A percentile compares a stretch with the other conserved stretches of the same genome.
These are phyloP conservation scores for Erythrobasidium hasegawianum DNA, from an alignment of 1,284 basidiomycete species.

Conservation along the genomic window DNA sequence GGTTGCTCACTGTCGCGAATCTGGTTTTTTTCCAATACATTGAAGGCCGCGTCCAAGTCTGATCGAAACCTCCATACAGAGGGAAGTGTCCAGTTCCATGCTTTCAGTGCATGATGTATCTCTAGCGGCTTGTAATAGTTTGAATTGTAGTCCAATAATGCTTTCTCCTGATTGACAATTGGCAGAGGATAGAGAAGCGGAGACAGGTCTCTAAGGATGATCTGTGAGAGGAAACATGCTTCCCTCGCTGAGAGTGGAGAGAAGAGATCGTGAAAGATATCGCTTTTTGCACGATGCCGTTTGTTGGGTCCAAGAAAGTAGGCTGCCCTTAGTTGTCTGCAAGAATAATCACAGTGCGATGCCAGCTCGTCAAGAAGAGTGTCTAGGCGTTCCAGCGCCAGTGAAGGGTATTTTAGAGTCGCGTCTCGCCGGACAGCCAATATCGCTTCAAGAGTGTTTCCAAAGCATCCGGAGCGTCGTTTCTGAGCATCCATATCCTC, in stretches of 20 bases:
- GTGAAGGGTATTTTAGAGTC: slow-evolving; percentile 49
- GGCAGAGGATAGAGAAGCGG: slow-evolving; percentile 68
- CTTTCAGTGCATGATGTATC: slow-evolving; percentile 62
- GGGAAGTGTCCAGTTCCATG: slow-evolving; percentile 67
- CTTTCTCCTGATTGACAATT: slow-evolving; percentile 46
- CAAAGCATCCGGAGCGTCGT: slow-evolving; percentile 55
- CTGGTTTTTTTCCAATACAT: slow-evolving; percentile 53
- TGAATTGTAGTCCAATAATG: slow-evolving; percentile 59
- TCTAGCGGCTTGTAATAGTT: slow-evolving; percentile 59
- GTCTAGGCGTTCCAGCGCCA: slow-evolving; percentile 56
- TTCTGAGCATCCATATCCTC: slow-evolving; percentile 45
- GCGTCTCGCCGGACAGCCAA: slow-evolving; percentile 51
- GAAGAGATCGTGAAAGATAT: slow-evolving; percentile 59
- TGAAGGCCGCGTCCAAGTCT: slow-evolving; percentile 60
- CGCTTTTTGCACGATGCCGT: slow-evolving; percentile 48
- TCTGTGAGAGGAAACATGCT: slow-evolving; percentile 66
- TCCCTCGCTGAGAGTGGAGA: slow-evolving; percentile 59
- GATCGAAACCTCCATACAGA: slow-evolving; percentile 58
- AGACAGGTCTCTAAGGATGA: slow-evolving; percentile 78
- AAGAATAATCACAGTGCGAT: slow-evolving; percentile 61
- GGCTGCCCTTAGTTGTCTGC: slow-evolving; percentile 43
- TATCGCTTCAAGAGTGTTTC: slow-evolving; percentile 57
- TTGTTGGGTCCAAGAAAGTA: slow-evolving; percentile 35
- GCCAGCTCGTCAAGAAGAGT: slow-evolving; percentile 68
- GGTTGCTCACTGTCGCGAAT: slow-evolving; percentile 37